Conservation (phyloP, 495 filamentous ascomycete species). For the Xylona heveae region DNA sequence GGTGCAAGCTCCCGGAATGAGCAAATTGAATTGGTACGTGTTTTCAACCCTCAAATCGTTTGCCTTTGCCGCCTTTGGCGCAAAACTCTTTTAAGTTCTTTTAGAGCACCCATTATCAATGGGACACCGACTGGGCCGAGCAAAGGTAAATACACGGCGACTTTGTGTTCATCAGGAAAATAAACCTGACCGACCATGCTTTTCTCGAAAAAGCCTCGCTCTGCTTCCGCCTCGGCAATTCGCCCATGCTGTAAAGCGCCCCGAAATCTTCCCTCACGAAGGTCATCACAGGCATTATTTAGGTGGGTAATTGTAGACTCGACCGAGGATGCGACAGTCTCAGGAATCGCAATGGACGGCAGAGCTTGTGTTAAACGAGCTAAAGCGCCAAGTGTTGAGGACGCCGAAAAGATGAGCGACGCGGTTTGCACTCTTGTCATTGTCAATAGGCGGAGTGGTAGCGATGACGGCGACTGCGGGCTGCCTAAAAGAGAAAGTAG, state of each 20-base stretch:
- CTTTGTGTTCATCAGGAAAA: conserved; percentile 95
- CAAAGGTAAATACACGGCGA: conserved; percentile 88
- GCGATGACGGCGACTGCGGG: conserved; percentile 49
- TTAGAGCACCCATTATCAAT: conserved; percentile 57
- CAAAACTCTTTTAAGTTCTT: conserved; percentile 44
- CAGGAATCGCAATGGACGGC: conserved; percentile 76
- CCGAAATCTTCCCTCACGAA: conserved; percentile 35
- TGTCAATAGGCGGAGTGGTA: conserved; percentile 70
- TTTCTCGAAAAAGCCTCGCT: conserved; percentile 94
- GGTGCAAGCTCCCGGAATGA: no score
- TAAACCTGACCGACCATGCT: conserved; percentile 97
- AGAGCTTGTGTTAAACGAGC: conserved; percentile 70
- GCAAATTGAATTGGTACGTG: no score
- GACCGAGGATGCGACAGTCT: conserved; percentile 68
- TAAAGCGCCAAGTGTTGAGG: conserved; percentile 81
- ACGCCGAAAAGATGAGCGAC: conserved; percentile 73
- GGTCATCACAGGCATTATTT: conserved; percentile 47
- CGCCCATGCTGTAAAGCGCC: conserved; percentile 55
- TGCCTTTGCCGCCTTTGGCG: conserved; percentile 17
- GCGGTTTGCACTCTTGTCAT: conserved; percentile 66
- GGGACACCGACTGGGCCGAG: conserved; percentile 86
- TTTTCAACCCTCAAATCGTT: no score
- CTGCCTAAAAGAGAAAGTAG: conserved; percentile 76
- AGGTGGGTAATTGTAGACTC: conserved; percentile 58
- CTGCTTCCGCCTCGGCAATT: conserved; percentile 71